phyloP scores from a whole-genome alignment of 805 yeast genomes.

The Starmerella stigmatis region DNA sequence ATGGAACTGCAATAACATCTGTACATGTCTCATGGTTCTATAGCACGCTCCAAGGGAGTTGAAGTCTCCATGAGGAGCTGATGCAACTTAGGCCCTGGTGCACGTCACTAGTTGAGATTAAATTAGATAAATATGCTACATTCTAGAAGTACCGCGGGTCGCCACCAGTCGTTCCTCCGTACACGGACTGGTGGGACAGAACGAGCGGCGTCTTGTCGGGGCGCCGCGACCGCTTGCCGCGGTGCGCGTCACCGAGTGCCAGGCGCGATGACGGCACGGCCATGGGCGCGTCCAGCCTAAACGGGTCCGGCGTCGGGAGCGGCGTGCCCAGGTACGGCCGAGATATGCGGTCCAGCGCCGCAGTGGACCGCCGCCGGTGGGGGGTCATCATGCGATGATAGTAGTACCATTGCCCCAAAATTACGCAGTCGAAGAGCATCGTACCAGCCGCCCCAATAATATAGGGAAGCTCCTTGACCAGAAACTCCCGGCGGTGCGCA shows the following conservation, averaged over 20 bases:
- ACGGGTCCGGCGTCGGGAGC: neutral
- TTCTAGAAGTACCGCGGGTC: neutral
- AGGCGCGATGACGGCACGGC: no score
- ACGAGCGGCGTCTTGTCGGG: slow-evolving; percentile 1
- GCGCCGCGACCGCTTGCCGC: neutral
- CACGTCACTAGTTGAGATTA: no score
- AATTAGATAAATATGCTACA: no score
- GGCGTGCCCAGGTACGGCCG: slow-evolving; percentile 19
- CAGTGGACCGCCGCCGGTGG: slow-evolving; percentile 16
- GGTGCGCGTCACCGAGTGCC: no score
- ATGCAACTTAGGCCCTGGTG: neutral
- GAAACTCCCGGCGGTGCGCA: slow-evolving; percentile 36
- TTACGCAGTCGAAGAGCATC: slow-evolving; percentile 56
- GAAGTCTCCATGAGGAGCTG: neutral
- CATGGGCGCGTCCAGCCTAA: no score
- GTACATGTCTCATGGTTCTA: no score
- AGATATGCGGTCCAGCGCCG: slow-evolving; percentile 12
- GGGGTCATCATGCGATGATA: slow-evolving; percentile 8
- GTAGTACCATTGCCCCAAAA: slow-evolving; percentile 28
- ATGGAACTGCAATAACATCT: no score
- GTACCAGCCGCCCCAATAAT: slow-evolving; percentile 82
- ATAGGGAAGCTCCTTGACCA: slow-evolving; percentile 66
- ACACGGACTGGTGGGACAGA: neutral
- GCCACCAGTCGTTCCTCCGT: neutral
- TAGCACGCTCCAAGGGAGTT: no score